A percentile compares a stretch with the other conserved stretches of the same genome.
Conservation (phyloP, 2,329 filamentous ascomycete genomes). For the Colletotrichum sp. region DNA sequence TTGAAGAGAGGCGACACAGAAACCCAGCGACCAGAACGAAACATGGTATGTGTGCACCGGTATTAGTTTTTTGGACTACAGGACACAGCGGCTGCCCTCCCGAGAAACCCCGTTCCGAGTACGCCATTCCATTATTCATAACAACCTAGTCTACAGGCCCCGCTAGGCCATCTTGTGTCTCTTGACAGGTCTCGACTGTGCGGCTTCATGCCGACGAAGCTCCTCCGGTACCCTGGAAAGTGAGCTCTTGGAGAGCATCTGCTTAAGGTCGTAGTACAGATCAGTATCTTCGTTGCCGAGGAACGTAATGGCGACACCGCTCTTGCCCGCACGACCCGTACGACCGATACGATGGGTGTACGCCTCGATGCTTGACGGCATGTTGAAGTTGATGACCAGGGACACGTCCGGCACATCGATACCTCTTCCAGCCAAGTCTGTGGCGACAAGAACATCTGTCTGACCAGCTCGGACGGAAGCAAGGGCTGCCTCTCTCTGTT, state of each 20-base stretch:
- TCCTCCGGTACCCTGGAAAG: constrained; percentile 93
- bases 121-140: constrained; percentile 2
- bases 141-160: constrained; percentile 8
- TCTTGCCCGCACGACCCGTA: constrained; percentile 97
- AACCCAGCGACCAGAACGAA: background rate
- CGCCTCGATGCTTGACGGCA: constrained; percentile 89
- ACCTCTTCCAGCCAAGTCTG: constrained; percentile 94
- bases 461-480: constrained; percentile 80
- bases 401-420: constrained; percentile 96
- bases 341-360: constrained; percentile 97
- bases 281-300: constrained; percentile 88
- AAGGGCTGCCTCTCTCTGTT: constrained; percentile 93
- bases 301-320: constrained; percentile 95
- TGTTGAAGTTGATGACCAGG: constrained; percentile 98
- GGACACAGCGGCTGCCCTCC: background rate
- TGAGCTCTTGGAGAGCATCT: constrained; percentile 91
- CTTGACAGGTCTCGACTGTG: constrained; percentile 75
- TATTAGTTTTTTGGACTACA: background rate
- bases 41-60: background rate
- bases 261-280: constrained; percentile 91
- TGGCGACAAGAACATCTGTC: constrained; percentile 91
- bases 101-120: background rate
- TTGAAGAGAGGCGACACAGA: background rate
- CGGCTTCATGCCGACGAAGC: constrained; percentile 84
- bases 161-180: constrained; percentile 27